phyloP scores from a whole-genome alignment of 495 filamentous ascomycete species.

The Aspergillus nidulans region DNA sequence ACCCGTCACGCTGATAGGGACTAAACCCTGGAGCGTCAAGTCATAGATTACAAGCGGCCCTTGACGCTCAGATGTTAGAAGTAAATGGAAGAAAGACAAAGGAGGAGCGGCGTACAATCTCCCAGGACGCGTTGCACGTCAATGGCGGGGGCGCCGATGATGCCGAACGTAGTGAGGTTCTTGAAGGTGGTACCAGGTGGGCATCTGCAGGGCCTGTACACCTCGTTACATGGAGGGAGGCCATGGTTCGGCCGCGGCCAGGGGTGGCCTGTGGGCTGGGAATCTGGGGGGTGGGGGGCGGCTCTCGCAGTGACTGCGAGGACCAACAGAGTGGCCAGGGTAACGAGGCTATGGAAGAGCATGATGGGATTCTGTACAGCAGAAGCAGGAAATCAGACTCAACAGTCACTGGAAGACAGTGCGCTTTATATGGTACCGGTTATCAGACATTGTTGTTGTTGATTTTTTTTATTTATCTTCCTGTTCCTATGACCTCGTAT shows the following conservation, averaged over 20 bases:
- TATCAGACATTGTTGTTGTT: neutral
- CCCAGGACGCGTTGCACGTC: neutral
- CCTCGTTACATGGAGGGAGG: neutral
- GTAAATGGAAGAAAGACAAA: neutral
- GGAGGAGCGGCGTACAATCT: neutral
- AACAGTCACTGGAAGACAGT: neutral
- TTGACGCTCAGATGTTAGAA: too few relatives aligned
- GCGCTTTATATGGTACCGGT: neutral
- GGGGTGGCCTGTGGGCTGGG: neutral
- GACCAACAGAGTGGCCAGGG: neutral
- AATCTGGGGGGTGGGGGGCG: too few relatives aligned
- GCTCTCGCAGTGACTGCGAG: neutral
- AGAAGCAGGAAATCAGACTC: too few relatives aligned
- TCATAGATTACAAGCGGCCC: neutral
- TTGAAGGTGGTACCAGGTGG: neutral
- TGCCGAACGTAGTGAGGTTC: neutral
- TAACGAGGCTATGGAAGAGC: neutral
- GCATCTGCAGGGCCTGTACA: neutral
- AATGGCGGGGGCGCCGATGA: neutral
- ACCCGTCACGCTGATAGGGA: neutral
- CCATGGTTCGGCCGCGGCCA: too few relatives aligned
- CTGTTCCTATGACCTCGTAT: too few relatives aligned
- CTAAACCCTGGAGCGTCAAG: neutral
- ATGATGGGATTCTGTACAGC: too few relatives aligned
- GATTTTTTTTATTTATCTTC: neutral